These are phyloP conservation scores for Lactarius sp. DNA, from an alignment of 768 basidiomycete species.

Conservation along the genomic window DNA sequence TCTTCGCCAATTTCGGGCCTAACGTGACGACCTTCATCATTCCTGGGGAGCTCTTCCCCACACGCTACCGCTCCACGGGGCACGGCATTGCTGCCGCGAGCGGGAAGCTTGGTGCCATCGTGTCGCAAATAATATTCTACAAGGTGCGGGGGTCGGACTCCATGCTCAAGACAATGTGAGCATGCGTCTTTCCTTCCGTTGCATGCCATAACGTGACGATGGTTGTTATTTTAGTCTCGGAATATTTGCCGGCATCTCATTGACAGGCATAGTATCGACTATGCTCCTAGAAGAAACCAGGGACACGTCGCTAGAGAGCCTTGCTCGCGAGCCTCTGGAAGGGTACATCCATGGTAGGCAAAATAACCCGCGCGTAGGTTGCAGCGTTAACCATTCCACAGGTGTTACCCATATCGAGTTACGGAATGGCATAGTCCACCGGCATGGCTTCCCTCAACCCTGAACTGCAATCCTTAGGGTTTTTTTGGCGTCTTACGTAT, in stretches of 20 bases:
- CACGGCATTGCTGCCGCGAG: constrained; percentile 42
- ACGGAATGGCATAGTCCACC: not conserved
- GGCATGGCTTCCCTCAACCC: not conserved
- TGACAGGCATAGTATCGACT: constrained; percentile 40
- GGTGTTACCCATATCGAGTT: not conserved
- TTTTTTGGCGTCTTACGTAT: not conserved
- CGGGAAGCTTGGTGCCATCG: constrained; percentile 43
- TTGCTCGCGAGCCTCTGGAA: constrained; percentile 34
- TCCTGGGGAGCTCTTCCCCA: constrained; percentile 43
- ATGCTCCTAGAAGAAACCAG: constrained; percentile 42
- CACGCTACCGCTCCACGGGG: constrained; percentile 40
- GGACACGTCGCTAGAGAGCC: constrained; percentile 31
- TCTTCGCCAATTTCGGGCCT: constrained; percentile 43
- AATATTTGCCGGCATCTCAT: constrained; percentile 43
- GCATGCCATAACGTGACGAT: not conserved
- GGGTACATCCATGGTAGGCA: constrained; percentile 28
- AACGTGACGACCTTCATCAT: constrained; percentile 43
- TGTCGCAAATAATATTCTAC: constrained; percentile 38
- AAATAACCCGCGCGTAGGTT: not conserved
- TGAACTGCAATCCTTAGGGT: not conserved
- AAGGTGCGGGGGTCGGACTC: constrained; percentile 12
- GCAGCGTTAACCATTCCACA: not conserved
- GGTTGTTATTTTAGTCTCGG: constrained; percentile 31
- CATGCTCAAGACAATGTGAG: constrained; percentile 34
- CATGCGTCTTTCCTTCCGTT: constrained; percentile 7